Base-by-base conservation (phyloP, 2,329 filamentous ascomycete species). In the Aotearoamyces nothofagi region DNA sequence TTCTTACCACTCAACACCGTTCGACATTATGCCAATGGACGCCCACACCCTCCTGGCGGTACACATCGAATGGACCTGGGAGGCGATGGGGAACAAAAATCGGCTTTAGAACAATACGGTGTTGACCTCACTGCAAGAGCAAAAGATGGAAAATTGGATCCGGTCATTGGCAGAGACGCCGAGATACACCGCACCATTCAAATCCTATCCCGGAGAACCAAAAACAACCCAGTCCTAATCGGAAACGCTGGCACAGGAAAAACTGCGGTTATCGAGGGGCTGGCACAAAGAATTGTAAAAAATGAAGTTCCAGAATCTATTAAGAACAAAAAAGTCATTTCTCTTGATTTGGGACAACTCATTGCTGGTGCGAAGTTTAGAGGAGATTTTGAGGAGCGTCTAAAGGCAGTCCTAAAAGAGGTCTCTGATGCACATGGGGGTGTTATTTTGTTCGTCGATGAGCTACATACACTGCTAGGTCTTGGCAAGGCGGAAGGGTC, bases 131-230 rank as follows among this genome's bases (percentile, higher is more conserved):
- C 90, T 2, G 79, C 72, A 9, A 71, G 70, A 44, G 90, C 90
- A 12, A 80, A 69, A 50, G 78, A 79, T 27, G 90, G 90, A 22
- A 94, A 93, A 49, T 65, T 98, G 3, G 90, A 98, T 47, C 90
- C 90, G 0, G 87, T 96, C 9, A 96, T 98, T 46, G 90, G 90
- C 12, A 69, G 90, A 51, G 86, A 94, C 44, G 63, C 70, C 4
- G 90, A 94, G 51, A 93, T 96, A 29, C 82, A 93, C 47, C 67
- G 90, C 27, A 93, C 86, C 0, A 94, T 96, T 34, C 90, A 96
- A 47, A 79, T 98, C 8, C 57, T 98, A 2, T 94, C 86, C 10
- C 66, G 90, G 38, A 66, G 90, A 35, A 96, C 90, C 5, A 94
- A 94, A 55, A 94, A 93, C 43, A 35, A 35, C 17, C 84, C 84